Conservation (phyloP, 192 early-diverging fungal genomes). For the Backusella australiensis region DNA sequence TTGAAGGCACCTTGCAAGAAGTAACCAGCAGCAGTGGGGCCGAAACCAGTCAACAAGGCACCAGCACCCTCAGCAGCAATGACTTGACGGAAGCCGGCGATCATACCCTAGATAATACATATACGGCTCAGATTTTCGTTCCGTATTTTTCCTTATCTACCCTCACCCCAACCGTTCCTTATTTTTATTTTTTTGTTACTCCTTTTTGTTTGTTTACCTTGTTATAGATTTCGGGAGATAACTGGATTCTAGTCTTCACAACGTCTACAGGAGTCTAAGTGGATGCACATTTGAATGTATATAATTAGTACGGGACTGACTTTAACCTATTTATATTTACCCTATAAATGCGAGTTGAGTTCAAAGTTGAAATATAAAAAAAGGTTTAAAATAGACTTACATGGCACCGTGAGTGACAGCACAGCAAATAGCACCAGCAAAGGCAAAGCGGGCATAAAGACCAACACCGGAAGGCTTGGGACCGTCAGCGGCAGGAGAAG, state of each 20-base stretch:
- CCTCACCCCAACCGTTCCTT: neutral
- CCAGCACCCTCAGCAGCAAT: conserved; percentile 50
- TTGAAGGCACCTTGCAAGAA: conserved; percentile 68
- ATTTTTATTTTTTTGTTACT: conserved; percentile 5
- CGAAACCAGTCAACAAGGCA: conserved; percentile 62
- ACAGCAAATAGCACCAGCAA: conserved; percentile 59
- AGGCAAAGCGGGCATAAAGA: conserved; percentile 56
- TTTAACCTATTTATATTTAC: conserved; percentile 5
- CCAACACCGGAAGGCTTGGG: conserved; percentile 42
- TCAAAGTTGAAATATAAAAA: neutral
- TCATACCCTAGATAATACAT: conserved; percentile 41
- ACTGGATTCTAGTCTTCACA: conserved; percentile 75
- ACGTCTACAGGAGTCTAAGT: conserved; percentile 58
- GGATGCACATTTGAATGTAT: too few species aligned
- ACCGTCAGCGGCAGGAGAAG: conserved; percentile 34
- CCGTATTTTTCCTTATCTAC: conserved; percentile 3
- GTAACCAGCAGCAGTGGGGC: conserved; percentile 63
- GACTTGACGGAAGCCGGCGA: conserved; percentile 49
- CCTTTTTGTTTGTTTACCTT: conserved; percentile 33
- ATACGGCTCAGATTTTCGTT: neutral
- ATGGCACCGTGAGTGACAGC: conserved; percentile 61
- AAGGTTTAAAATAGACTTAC: conserved; percentile 3
- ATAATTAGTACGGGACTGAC: neutral
- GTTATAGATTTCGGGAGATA: conserved; percentile 60
- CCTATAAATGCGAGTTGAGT: conserved; percentile 1